These are phyloP conservation scores for Clonostachys chloroleuca DNA, from an alignment of 2,329 filamentous ascomycete genomes.

Conservation along the genomic window DNA sequence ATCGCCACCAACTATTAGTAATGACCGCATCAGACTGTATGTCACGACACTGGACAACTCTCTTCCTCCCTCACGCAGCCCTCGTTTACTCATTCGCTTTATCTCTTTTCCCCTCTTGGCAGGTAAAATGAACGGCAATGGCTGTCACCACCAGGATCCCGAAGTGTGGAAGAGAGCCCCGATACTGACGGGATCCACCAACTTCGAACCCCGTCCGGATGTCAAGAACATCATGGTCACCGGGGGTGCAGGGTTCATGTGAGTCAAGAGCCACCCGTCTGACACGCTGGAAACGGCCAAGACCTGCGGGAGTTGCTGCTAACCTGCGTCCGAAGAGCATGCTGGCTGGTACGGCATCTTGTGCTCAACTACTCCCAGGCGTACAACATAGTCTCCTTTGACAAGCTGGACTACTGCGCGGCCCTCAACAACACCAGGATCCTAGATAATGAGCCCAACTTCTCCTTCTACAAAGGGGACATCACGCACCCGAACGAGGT, in stretches of 20 bases:
- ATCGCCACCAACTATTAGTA: no score
- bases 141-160: conserved; percentile 14
- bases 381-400: conserved; percentile 79
- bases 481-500: conserved; percentile 69
- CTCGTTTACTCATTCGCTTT: no score
- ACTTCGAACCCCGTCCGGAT: conserved; percentile 63
- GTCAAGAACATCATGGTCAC: conserved; percentile 81
- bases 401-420: conserved; percentile 81
- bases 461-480: conserved; percentile 76
- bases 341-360: conserved; percentile 78
- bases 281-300: not conserved
- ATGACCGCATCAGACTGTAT: no score
- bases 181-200: conserved; percentile 63
- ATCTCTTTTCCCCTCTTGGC: not conserved
- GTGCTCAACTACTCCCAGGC: conserved; percentile 66
- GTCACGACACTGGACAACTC: conserved; percentile 58
- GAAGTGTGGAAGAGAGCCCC: conserved; percentile 71
- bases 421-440: conserved; percentile 74
- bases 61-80: conserved; percentile 37
- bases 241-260: conserved; percentile 84
- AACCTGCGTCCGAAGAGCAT: conserved; percentile 49
- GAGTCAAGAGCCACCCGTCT: conserved; percentile 23
- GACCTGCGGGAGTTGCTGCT: not conserved
- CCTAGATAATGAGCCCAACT: conserved; percentile 65
- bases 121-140: not conserved